Evolutionary conservation across 1,284 basidiomycete genomes (phyloP), one percentile per base, ranked within the genome.

Genomic region (Porphyrellus sp.): DNA sequence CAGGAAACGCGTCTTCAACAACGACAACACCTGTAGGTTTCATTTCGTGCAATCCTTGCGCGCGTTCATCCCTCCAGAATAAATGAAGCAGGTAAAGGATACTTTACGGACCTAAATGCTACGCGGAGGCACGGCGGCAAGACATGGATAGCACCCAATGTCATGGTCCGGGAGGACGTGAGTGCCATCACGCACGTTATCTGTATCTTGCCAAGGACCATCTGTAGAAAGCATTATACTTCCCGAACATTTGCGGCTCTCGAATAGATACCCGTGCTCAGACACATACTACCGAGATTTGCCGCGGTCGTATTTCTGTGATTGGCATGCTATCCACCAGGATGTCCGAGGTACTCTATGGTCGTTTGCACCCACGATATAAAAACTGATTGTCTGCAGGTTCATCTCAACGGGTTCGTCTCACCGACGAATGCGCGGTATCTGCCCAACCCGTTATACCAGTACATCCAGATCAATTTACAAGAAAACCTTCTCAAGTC

Each of bases 401-500:
- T 93, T 57, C 95, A 99, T 65, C 82, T 83, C 20, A 78, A 83
- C 52, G 83, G 83, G 43, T 97, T 94, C 67, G 77, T 83, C 11
- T 70, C 79, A 28, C 78, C 81, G 0, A 83, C 91, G 4, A 73
- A 91, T 48, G 71, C 74, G 1, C 79, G 80, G 33, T 89, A 83
- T 72, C 70, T 73, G 30, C 70, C 76, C 0, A 75, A 93, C 55
- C 81, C 85, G 1, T 69, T 79, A 16, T 97, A 91, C 72, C 89
- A 90, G 72, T 86, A 86, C 58, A 72, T 98, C 47, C 88, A 95
- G 77, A 86, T 99, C 65, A 92, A 92, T 67, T 73, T 91, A 24
- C 96, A 98, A 75, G 87, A 91, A 63, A 98, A 98, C 70, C 71
- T 86, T 5, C 81, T 98, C 54, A 98, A 97, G 74, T 88, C 87